Base-by-base conservation (phyloP, 108 stramenopile species). In the Conticribra guillardii region DNA sequence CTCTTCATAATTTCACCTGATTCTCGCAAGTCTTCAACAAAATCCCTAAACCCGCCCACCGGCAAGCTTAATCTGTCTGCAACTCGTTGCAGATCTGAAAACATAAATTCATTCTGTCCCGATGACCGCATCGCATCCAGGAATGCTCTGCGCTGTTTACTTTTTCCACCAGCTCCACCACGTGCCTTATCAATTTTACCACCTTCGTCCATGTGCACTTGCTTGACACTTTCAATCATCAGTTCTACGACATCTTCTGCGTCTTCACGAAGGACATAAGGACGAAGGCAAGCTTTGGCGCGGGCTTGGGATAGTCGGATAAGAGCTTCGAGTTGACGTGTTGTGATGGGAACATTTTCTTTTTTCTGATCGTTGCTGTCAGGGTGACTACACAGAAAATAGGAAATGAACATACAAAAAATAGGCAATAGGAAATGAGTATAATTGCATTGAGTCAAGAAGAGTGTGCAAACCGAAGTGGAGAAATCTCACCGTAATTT, bases 161-260 rank as follows among this genome's bases (percentile, higher is more conserved):
- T 88, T 41, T 81, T 84, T 22, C 94, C 94, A 26, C 79, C 80
- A n/a, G 82, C 88, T 45, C 91, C 91, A 26, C 84, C 89, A 23
- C 94, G 71, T 30, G 79, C 65, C 51, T 80, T 78, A 62, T 95
- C 94, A 50, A 95, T 56, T 22, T 75, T 66, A 2, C 91, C 91
- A 54, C 47, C 64, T 59, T 89, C 90, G 63, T 95, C 91, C 49
- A 76, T 84, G 60, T 88, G 88, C 23, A 88, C 88, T 60, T 85
- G 81, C 19, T 71, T 74, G 19, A 90, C 85, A 24, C 87, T 88
- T 31, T 76, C 76, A 45, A 76, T 71, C 88, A 92, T 82, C 16
- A 99, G 68, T 49, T 96, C 95, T 5, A 99, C 92, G 22, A 99
- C 98, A 79, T 99, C 98, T 73, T 93, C 63, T n/a, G 98, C 99